Base-by-base conservation (phyloP, 257 asterid species). In the Orobanche coerulescens region DNA sequence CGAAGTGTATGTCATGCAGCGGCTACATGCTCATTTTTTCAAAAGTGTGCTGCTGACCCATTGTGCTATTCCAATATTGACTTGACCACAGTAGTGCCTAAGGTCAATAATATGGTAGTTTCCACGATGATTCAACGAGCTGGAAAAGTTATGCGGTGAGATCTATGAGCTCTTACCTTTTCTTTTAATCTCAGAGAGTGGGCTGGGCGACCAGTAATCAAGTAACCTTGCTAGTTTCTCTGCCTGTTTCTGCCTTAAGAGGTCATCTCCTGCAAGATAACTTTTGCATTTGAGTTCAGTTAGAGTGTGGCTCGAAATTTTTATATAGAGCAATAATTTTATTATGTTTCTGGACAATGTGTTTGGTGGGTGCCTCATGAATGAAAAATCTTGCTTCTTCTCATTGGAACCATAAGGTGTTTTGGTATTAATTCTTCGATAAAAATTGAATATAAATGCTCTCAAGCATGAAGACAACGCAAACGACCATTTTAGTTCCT, bases 91-190 rank as follows among this genome's bases (percentile, higher is more conserved):
- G 66, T 58, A 14, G 79, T 71, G 56, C 90, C 88, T 2, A 83
- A 74, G 75, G 83, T 87, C 73, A 83, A 87, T 64, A 83, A 87
- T 68, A 26, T 75, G 59, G 85, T 84, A 12, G 90, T 87, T 72
- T 83, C 93, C 4, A 78, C 88, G 0, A 78, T 90, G 87, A 75
- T 87, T 73, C 93, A 83, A 37, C 85, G 96, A 62, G 95, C 97
- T 61, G 96, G 97, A 48, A 84, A 79, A 72, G 77, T 24, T 24
- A 74, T 87, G 36, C 66, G 68, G 97, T 90, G 76, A 66, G 82
- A 64, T 52, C 36, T 30, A 40, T 59, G 59, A 37, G 62, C 66
- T 67, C 56, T 14, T 26, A 1, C 39, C 4, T 12, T 59, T 34
- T n/a, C 22, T 42, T 64, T 18, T 46, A 31, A 40, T 58, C n/a